Percentiles rank a stretch among this genome's conserved stretches.
Conservation (phyloP, 257 asterid species). For the Solanum ossicruentum region DNA sequence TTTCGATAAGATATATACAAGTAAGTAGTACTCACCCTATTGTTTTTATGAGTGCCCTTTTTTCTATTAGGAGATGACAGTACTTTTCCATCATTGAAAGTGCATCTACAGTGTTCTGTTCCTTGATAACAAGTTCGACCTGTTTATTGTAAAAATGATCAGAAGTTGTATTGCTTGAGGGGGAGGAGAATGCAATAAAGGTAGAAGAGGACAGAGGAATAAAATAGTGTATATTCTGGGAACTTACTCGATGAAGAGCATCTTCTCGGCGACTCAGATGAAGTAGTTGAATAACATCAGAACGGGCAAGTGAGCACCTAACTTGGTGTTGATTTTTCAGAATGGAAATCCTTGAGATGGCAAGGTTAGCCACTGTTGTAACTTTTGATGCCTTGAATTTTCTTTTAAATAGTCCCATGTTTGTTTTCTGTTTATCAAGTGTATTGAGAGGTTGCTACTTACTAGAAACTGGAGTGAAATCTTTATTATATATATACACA, state of each 20-base stretch:
- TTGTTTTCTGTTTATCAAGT: neutral
- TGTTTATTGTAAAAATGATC: neutral
- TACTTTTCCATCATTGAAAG: constrained; percentile 16
- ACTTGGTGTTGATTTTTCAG: constrained; percentile 16
- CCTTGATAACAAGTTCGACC: constrained; percentile 23
- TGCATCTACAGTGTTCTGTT: constrained; percentile 15
- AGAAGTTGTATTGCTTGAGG: neutral
- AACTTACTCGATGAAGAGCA: constrained; percentile 25
- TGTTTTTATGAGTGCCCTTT: constrained; percentile 1
- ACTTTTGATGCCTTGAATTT: constrained; percentile 11
- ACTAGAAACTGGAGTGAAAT: neutral
- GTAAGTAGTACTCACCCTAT: constrained; percentile 10
- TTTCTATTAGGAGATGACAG: constrained; percentile 16
- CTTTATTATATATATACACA: neutral
- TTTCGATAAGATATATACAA: neutral
- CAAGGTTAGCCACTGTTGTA: constrained; percentile 11
- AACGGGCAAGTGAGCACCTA: constrained; percentile 14
- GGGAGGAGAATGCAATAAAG: neutral
- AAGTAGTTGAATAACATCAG: constrained; percentile 29
- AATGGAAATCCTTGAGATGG: constrained; percentile 21
- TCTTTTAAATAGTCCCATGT: constrained; percentile 10
- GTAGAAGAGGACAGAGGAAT: neutral
- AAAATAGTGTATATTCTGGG: neutral
- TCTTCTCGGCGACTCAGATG: constrained; percentile 15
- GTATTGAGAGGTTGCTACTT: neutral